Evolutionary conservation across 169 alveolate genomes (phyloP), one percentile per base, ranked within the genome.

Genomic region (Babesia caballi): DNA sequence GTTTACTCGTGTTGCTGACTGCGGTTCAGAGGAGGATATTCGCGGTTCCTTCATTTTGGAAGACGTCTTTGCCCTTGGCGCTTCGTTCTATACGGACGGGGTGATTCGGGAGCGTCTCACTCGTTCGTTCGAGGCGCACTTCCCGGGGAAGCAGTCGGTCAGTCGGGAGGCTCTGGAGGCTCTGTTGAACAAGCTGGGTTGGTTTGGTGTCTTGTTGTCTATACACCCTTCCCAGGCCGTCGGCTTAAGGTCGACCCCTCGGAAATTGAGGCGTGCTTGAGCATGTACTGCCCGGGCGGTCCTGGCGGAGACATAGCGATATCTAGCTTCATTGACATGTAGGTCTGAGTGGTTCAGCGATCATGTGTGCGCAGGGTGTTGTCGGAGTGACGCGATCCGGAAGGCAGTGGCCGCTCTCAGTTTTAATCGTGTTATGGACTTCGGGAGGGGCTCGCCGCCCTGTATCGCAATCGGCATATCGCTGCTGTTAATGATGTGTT

Each of bases 11-110:
- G 42, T 41, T 12, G 14, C 21, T 32, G 6, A 15, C 28, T 35
- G 28, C 7, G 23, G 14, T 27, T 14, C 17, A 81, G 88, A 81
- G 81, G 83, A 72, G 46, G 57, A 60, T 40, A 59, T 70, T 40
- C 57, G 88, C 32, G 88, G 88, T 15, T 44, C 53, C 59, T 81
- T 81, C 40, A 71, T 56, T 11, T 42, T 81, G 51, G 84, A 71
- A 9, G 84, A 81, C 50, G 57, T 81, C 15, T 63, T 54, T n/a
- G 78, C 88, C 11, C 63, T 70, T 17, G 77, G 85, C 44, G 75
- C 70, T 11, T 36, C 84, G 28, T 61, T 81, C 33, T 81, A 81
- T 54, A 70, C 61, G 21, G 73, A 81, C 69, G 38, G 23, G 8
- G 71, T 60, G 19, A 81, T 81, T 14, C 57, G 66, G 33, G 72